These are phyloP conservation scores for Suhomyces bribrorum DNA, from an alignment of 1,139 yeast species.

Conservation along the genomic window DNA sequence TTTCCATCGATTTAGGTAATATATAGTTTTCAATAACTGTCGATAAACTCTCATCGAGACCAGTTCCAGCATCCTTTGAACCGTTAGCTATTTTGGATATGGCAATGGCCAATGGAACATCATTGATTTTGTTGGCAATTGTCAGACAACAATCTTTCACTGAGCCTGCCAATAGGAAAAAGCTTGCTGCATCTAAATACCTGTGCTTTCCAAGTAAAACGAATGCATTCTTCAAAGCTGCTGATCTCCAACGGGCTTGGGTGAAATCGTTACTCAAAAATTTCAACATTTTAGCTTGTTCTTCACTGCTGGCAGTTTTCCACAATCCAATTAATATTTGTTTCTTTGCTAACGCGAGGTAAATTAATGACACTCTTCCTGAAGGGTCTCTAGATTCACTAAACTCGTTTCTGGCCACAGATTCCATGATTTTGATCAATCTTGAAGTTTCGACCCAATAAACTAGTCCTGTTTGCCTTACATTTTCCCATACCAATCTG, in stretches of 20 bases:
- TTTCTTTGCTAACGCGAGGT: constrained; percentile 75
- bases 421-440: constrained; percentile 59
- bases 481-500: constrained; percentile 59
- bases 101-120: constrained; percentile 72
- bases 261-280: constrained; percentile 76
- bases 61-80: constrained; percentile 32
- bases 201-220: constrained; percentile 88
- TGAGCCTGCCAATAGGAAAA: constrained; percentile 80
- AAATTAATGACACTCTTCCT: constrained; percentile 67
- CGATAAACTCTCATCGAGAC: constrained; percentile 43
- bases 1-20: constrained; percentile 56
- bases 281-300: constrained; percentile 76
- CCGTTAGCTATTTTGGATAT: constrained; percentile 60
- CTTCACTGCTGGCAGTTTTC: constrained; percentile 78
- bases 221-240: constrained; percentile 91
- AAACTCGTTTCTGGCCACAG: constrained; percentile 69
- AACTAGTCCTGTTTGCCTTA: constrained; percentile 62
- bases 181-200: constrained; percentile 83
- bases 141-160: constrained; percentile 78
- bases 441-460: constrained; percentile 67
- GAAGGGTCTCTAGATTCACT: constrained; percentile 69
- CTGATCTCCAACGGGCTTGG: constrained; percentile 75
- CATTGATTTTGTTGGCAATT: constrained; percentile 63
- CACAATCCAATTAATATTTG: constrained; percentile 78
- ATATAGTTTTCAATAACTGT: constrained; percentile 53